Base-by-base conservation (phyloP, 371 early-diverging fungal genomes). In the Rhizopus stolonifer region DNA sequence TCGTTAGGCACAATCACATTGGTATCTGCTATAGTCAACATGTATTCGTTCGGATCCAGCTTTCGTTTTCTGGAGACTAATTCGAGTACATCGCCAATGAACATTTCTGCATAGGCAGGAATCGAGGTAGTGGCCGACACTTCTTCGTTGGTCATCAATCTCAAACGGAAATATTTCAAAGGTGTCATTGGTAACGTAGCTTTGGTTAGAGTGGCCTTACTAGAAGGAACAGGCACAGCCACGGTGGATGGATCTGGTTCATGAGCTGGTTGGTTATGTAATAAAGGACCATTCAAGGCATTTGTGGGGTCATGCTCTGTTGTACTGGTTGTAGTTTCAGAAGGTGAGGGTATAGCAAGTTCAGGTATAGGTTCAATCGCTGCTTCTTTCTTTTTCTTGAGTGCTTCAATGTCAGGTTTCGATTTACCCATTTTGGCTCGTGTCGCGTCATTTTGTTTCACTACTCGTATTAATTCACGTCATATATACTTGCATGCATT, bases 121-220 rank as follows among this genome's bases (percentile, higher is more conserved):
- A 96, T 84, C 1, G 95, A 92, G 0, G 95, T 95, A 1, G 94
- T 94, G 26, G 92, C 93, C 17, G 78, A 70, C 9, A 84, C 84
- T 46, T 80, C 83, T 33, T 81, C 78, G 46, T 72, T 69, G 5
- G 83, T 82, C 63, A 81, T 77, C 1, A 84, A 58, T 24, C 76
- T 79, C 18, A 86, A 79, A 10, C 84, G 79, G 52, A 86, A 80
- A 52, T 82, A 80, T 40, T 84, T 83, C 8, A 79, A 64, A 6
- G 72, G 82, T 26, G 70, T 72, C 73, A 74, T 79, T 4, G 73
- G 75, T 65, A 72, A 64, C 23, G 79, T 69, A 4, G 79, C 69
- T 47, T 77, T 72, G 18, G 77, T 72, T 23, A 76, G 46, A 25
- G 62, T 65, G 18, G 77, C 67, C 44, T 71, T 78, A 13, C 72